Percentiles rank a stretch among this genome's conserved stretches.
Evolutionary conservation across 768 basidiomycete species (phyloP).

Genomic region (Pholiota conissans): DNA sequence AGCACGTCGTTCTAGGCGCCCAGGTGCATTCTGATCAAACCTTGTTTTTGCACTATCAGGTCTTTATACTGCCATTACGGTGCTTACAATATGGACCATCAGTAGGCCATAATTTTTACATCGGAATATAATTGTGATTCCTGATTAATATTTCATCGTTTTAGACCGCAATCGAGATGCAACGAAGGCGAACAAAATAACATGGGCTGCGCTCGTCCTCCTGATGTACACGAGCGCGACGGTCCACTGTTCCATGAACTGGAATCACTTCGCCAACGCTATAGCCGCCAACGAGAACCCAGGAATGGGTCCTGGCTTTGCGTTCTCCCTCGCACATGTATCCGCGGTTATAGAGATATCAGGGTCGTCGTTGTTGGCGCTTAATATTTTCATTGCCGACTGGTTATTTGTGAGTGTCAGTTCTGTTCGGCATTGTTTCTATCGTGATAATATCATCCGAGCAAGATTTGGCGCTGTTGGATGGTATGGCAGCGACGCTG

Average conservation of each 20-base stretch:
- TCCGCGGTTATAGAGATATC: background rate
- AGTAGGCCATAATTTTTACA: background rate
- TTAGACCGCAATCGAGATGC: background rate
- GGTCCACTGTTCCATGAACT: background rate
- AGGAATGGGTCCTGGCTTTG: background rate
- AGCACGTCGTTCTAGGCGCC: background rate
- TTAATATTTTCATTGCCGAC: slow-evolving; percentile 1
- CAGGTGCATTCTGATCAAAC: background rate
- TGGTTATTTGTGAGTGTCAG: background rate
- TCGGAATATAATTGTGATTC: background rate
- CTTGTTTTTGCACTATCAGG: background rate
- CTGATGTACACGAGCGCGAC: background rate
- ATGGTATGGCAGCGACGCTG: slow-evolving; percentile 1
- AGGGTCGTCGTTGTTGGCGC: background rate
- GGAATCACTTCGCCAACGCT: background rate
- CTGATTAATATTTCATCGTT: background rate
- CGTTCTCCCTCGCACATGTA: background rate
- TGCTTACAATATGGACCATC: background rate
- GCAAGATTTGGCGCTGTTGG: slow-evolving; percentile 2
- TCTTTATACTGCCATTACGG: background rate
- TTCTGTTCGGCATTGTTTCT: background rate
- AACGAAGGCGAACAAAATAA: background rate
- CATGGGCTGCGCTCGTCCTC: background rate
- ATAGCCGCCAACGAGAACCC: background rate
- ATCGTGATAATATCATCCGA: too few relatives aligned